Evolutionary conservation across 108 stramenopile genomes (phyloP).

Genomic region (Hondaea fermentalgiana): DNA sequence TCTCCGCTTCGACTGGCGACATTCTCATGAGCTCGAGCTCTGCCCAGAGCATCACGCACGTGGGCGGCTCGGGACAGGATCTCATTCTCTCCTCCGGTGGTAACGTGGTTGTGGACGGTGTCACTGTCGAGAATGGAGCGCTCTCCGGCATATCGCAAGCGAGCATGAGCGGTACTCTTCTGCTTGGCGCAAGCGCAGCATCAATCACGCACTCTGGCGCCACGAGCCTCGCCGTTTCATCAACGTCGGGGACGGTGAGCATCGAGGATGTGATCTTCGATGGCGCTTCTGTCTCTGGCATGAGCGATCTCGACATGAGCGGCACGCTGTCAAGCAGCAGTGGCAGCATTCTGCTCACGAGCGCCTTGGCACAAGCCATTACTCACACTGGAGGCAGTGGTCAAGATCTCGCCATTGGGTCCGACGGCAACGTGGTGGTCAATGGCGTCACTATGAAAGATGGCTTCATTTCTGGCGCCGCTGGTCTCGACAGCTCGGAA

Average conservation of each 20-base stretch:
- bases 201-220: not conserved
- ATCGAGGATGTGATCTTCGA: not conserved
- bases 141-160: not conserved
- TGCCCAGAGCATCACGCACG: not conserved
- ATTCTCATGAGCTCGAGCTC: not conserved
- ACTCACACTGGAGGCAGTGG: not conserved
- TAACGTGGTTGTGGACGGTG: not conserved
- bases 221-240: not conserved
- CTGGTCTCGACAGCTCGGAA: not conserved
- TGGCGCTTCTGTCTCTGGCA: not conserved
- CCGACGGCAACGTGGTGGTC: not conserved
- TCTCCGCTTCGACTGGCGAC: not conserved
- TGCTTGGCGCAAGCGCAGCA: not conserved
- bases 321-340: not conserved
- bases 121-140: not conserved
- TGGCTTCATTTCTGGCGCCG: not conserved
- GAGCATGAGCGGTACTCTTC: not conserved
- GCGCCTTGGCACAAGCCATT: not conserved
- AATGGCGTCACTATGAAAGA: not conserved
- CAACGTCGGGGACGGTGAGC: not conserved
- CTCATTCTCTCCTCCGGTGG: not conserved
- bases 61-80: not conserved
- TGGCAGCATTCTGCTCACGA: not conserved
- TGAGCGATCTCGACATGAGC: not conserved
- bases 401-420: not conserved